These are phyloP conservation scores for Penicillium palitans DNA, from an alignment of 2,329 filamentous ascomycete species.

Conservation along the genomic window DNA sequence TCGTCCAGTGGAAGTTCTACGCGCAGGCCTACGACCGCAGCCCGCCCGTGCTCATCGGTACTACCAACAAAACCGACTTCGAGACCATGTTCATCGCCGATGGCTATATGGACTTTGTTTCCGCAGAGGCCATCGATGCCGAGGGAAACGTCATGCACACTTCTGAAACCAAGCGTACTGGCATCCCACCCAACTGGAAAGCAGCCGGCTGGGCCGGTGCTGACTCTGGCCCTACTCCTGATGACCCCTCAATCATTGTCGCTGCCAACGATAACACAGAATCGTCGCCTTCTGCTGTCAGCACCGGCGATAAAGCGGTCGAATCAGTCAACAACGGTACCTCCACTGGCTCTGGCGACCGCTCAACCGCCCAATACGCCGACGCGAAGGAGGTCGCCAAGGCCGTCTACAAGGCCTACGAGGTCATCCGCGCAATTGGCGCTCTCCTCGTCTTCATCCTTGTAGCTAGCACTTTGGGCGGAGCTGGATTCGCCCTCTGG, in stretches of 20 bases:
- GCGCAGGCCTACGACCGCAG: conserved; percentile 22
- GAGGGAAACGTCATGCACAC: conserved; percentile 24
- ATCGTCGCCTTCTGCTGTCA: not conserved
- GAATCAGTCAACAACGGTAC: conserved; percentile 4
- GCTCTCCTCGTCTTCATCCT: conserved; percentile 33
- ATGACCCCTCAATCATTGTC: conserved; percentile 30
- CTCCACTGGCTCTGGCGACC: conserved; percentile 3
- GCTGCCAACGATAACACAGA: conserved; percentile 17
- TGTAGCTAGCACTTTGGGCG: conserved; percentile 26
- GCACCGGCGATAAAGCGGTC: conserved; percentile 6
- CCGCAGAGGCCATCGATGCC: conserved; percentile 25
- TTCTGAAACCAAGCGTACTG: conserved; percentile 28
- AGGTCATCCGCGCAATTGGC: conserved; percentile 33
- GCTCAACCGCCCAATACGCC: conserved; percentile 10
- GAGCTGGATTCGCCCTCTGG: conserved; percentile 24
- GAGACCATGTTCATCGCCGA: conserved; percentile 36
- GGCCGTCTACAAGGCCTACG: conserved; percentile 32
- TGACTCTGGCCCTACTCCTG: conserved; percentile 22
- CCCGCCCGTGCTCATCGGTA: conserved; percentile 22
- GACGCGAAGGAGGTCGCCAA: conserved; percentile 33
- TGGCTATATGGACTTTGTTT: conserved; percentile 33
- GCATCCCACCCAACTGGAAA: conserved; percentile 31
- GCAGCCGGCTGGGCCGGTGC: conserved; percentile 33
- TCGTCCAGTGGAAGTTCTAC: conserved; percentile 36
- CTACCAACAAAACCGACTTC: conserved; percentile 34